Evolutionary conservation across 1,139 yeast species (phyloP), one percentile per base, ranked within the genome.

Genomic region (Lodderomyces margitis): DNA sequence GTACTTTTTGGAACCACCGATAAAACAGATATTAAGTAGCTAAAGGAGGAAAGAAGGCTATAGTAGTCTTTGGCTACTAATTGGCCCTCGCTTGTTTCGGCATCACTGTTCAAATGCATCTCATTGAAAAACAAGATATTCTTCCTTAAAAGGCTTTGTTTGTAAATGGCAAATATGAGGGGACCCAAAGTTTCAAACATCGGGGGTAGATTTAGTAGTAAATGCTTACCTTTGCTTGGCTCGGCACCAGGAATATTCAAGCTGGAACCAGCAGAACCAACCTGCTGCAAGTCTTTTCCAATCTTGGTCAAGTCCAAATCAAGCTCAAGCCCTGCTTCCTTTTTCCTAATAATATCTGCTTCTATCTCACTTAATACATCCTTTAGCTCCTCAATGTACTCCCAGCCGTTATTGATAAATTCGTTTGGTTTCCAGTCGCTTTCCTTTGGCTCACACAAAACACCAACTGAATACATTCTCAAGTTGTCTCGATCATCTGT

Each of bases 81-180:
- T 24, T 12, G n/a, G n/a, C n/a, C n/a, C n/a, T n/a, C n/a, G n/a
- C n/a, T 21, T 17, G 36, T 28, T 23, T 16, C 32, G 15, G 8
- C 24, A 16, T 45, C 45, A n/a, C 14, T 19, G 24, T 57, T 55
- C 38, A 31, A 64, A 59, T 34, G 56, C 30, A 38, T 59, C 48
- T 76, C 64, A 51, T 78, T 77, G 49, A 84, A 73, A 4, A 88
- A 59, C 9, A 88, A 48, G 8, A 88, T 70, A 32, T 81, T 70
- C 47, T 81, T 76, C 16, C 94, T 67, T 23, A 85, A 57, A 27
- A 89, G 59, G 5, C 83, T 76, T 28, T 81, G 72, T 57, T 84
- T 86, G 82, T 87, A 87, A 5, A 86, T 59, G 20, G 77, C 77
- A 54, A 85, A 87, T 2, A 85, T 67, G 37, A 85, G 62, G 0